Conservation (phyloP, 176 grass and related monocot genomes). For the Triticum monococcum region DNA sequence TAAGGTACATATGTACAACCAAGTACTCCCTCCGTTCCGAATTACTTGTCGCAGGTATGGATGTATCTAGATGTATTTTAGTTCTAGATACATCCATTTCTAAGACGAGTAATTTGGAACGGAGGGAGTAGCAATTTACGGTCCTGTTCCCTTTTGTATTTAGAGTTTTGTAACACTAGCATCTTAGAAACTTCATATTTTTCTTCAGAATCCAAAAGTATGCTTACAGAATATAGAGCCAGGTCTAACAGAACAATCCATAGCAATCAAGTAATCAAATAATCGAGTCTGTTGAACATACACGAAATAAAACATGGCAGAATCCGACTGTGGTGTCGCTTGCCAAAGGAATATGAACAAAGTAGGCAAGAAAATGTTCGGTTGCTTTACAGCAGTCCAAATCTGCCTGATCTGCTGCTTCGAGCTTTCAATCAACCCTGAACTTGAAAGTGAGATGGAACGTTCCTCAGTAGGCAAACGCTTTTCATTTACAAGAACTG, state of each 20-base stretch:
- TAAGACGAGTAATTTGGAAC: too few species aligned
- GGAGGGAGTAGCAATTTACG: not conserved
- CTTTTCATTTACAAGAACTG: slow-evolving; percentile 91
- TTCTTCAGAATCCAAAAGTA: not conserved
- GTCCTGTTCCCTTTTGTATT: not conserved
- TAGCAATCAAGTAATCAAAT: slow-evolving; percentile 25
- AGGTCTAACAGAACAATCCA: slow-evolving; percentile 8
- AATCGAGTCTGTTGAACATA: slow-evolving; percentile 40
- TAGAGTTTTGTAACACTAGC: not conserved
- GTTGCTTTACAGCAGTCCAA: slow-evolving; percentile 84
- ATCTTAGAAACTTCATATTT: not conserved
- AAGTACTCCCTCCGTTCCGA: not conserved
- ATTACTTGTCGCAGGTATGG: too few species aligned
- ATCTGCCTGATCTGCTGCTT: slow-evolving; percentile 67
- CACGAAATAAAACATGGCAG: slow-evolving; percentile 92
- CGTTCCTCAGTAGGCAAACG: slow-evolving; percentile 23
- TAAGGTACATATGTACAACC: not conserved
- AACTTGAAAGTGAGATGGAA: slow-evolving; percentile 45
- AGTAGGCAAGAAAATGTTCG: slow-evolving; percentile 79
- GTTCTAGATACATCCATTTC: too few species aligned
- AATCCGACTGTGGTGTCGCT: slow-evolving; percentile 94
- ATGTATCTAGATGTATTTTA: too few species aligned
- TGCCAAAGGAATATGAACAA: slow-evolving; percentile 98
- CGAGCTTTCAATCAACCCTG: slow-evolving; percentile 65
- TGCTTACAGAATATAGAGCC: not conserved